Conservation (phyloP, 495 filamentous ascomycete genomes). For the Penicillium lividum region DNA sequence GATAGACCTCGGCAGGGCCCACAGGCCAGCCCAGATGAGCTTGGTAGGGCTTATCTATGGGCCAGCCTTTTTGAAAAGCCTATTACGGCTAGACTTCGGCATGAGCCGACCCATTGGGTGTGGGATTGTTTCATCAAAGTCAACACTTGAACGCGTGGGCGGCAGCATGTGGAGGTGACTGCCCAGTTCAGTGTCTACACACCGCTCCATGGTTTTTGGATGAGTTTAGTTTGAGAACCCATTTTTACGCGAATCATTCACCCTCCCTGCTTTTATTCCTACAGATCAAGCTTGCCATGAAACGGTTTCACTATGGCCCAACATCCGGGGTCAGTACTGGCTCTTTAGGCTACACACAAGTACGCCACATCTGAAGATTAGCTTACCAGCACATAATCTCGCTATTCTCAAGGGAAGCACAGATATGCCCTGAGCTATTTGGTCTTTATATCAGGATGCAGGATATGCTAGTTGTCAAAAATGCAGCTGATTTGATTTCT, state of each 20-base stretch:
- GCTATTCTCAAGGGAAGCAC: not conserved
- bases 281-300: constrained; percentile 8
- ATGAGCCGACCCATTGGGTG: no score
- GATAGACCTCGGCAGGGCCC: no score
- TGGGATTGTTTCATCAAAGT: no score
- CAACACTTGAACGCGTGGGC: no score
- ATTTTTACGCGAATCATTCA: not conserved
- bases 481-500: not conserved
- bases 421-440: not conserved
- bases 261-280: not conserved
- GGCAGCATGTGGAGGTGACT: no score
- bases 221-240: not conserved
- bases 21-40: no score
- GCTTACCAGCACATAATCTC: no score
- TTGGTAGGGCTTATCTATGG: no score
- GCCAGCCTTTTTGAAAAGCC: no score
- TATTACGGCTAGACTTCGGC: no score
- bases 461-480: not conserved
- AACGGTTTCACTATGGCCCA: not conserved
- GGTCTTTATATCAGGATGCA: not conserved
- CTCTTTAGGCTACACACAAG: constrained; percentile 7
- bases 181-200: not conserved
- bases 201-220: not conserved
- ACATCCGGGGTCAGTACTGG: not conserved
- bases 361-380: not conserved